Evolutionary conservation across 352 stramenopile species (phyloP).

Genomic region (Phytopythium montanum): DNA sequence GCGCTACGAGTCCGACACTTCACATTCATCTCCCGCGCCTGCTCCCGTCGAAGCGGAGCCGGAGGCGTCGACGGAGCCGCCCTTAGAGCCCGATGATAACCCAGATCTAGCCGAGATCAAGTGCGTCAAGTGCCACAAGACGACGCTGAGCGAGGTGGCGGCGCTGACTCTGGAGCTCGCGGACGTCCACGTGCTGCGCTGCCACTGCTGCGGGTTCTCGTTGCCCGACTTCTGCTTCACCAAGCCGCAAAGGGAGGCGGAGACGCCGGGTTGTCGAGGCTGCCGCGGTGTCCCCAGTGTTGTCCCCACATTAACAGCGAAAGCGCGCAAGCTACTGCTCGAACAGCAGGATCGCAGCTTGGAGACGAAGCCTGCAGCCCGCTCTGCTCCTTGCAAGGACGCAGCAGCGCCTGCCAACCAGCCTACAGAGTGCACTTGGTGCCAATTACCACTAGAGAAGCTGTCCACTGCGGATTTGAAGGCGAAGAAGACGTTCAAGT

Average conservation of each 20-base stretch:
- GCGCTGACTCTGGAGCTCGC: not conserved
- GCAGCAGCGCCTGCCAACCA: not conserved
- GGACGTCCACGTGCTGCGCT: not conserved
- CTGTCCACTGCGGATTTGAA: not conserved
- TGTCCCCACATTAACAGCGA: not conserved
- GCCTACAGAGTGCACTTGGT: not conserved
- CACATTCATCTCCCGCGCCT: too few species aligned
- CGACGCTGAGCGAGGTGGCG: slow-evolving; percentile 2
- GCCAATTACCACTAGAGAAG: not conserved
- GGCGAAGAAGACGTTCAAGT: not conserved
- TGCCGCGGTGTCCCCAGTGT: not conserved
- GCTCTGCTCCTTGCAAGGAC: too few species aligned
- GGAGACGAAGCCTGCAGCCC: too few species aligned
- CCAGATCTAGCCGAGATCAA: too few species aligned
- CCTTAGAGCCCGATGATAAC: too few species aligned
- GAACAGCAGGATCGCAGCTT: not conserved
- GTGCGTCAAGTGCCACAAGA: not conserved
- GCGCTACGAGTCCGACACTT: too few species aligned
- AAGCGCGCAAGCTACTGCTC: not conserved
- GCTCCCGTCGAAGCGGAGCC: too few species aligned
- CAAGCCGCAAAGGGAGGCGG: not conserved
- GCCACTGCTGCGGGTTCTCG: not conserved
- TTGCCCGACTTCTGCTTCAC: slow-evolving; percentile 3
- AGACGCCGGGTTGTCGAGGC: not conserved
- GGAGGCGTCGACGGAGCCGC: too few species aligned